phyloP scores from a whole-genome alignment of 331 rosid genomes.

The Prunus yedoensis region DNA sequence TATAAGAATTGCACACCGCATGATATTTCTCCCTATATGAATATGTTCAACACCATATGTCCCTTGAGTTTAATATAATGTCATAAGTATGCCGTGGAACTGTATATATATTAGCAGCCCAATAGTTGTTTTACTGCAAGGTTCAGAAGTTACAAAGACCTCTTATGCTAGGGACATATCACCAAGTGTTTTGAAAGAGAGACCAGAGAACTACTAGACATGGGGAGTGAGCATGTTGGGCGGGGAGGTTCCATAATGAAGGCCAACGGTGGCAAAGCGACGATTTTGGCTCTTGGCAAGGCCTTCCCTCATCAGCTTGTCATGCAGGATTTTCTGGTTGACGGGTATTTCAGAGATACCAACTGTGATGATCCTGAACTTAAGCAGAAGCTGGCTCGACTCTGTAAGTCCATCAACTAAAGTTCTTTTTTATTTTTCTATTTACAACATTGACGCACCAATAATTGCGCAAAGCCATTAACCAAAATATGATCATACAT shows the following conservation, averaged over 20 bases:
- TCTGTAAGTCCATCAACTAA: constrained; percentile 44
- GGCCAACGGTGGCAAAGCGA: constrained; percentile 59
- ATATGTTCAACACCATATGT: constrained; percentile 20
- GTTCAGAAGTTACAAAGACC: constrained; percentile 6
- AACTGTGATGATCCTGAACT: constrained; percentile 83
- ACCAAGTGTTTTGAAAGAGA: not conserved
- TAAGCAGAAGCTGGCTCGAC: constrained; percentile 76
- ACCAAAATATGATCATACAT: not conserved
- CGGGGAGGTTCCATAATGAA: constrained; percentile 35
- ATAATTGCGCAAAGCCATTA: not conserved
- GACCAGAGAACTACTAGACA: constrained; percentile 25
- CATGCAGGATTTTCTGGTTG: constrained; percentile 87
- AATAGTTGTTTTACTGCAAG: constrained; percentile 10
- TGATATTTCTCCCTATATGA: constrained; percentile 22
- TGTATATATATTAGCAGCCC: constrained; percentile 38
- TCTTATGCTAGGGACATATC: not conserved
- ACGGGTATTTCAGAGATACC: constrained; percentile 82
- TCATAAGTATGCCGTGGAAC: constrained; percentile 8
- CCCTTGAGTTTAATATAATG: constrained; percentile 6
- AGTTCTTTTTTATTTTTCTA: not conserved
- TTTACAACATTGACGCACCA: not conserved
- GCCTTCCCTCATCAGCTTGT: constrained; percentile 96
- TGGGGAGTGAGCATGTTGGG: constrained; percentile 46
- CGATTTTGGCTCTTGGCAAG: constrained; percentile 83
- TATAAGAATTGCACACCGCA: constrained; percentile 22